These are phyloP conservation scores for Quercus wislizeni DNA, from an alignment of 306 rosid species.

Conservation along the genomic window DNA sequence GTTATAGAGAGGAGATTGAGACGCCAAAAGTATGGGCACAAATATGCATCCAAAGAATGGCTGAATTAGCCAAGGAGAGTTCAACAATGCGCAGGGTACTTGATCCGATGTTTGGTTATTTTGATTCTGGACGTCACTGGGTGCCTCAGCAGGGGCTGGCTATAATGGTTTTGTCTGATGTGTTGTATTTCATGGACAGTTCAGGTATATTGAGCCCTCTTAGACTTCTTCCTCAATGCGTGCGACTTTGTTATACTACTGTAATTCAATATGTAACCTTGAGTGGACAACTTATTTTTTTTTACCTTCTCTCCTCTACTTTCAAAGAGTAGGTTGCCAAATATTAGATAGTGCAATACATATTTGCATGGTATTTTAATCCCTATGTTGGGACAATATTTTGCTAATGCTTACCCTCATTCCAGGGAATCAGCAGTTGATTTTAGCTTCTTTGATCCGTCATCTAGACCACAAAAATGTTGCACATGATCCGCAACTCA, in stretches of 20 bases:
- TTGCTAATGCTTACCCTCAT: slow-evolving; percentile 19
- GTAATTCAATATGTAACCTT: neutral
- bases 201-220: slow-evolving; percentile 43
- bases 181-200: slow-evolving; percentile 73
- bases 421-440: slow-evolving; percentile 75
- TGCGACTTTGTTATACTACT: neutral
- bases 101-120: slow-evolving; percentile 88
- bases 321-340: neutral
- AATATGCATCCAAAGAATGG: slow-evolving; percentile 87
- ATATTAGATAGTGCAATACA: neutral
- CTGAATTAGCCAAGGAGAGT: slow-evolving; percentile 87
- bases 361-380: neutral
- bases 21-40: slow-evolving; percentile 86
- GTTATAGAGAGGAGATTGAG: slow-evolving; percentile 80
- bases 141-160: slow-evolving; percentile 73
- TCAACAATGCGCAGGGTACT: slow-evolving; percentile 83
- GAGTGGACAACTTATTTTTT: neutral
- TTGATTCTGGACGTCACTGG: slow-evolving; percentile 83
- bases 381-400: neutral
- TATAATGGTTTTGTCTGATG: slow-evolving; percentile 69
- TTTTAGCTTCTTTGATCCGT: slow-evolving; percentile 69
- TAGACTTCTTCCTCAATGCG: neutral
- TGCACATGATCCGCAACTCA: slow-evolving; percentile 68
- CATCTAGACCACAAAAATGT: slow-evolving; percentile 97
- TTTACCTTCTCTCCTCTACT: neutral